Evolutionary conservation across 1,284 basidiomycete species (phyloP), one percentile per base, ranked within the genome.

Genomic region (Neotropicomus parvogracilis): DNA sequence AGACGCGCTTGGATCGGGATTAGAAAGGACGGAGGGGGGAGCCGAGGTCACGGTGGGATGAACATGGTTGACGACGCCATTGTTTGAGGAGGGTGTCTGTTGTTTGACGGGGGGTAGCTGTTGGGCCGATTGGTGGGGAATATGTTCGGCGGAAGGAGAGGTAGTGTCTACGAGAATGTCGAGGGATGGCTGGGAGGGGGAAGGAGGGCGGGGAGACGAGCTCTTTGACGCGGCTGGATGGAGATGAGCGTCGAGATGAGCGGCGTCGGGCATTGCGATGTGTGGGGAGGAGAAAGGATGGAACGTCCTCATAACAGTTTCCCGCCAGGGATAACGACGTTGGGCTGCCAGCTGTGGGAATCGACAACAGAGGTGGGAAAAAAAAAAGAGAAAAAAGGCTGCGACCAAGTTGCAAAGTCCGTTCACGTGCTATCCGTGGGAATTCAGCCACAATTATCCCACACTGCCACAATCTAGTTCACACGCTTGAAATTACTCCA

Each of bases 1-100:
- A 34, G 85, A 83, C 38, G 69, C 77, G 72, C 71, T 75, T 52
- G 73, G 79, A 62, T 75, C 78, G 41, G 75, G 63, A 60, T 69
- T 67, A 49, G 71, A 66, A 50, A 70, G 63, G 53, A 60, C 58
- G 40, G 70, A 71, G 34, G 69, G 64, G 32, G 66, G 55, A 40
- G 68, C 61, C 46, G 66, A 57, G 40, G 70, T 57, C 49, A 65
- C 55, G 50, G 69, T 50, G 31, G 70, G 63, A 27, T 70, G 71
- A 20, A 68, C 46, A 55, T 62, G 59, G 62, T 62, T 43, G 51
- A 56, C 36, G 63, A 59, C 29, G 41, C 57, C 66, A 44, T 66
- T 68, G 20, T 57, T 59, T 32, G 40, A 19, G 12, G 59, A 49
- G 20, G 64, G 17, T 9, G 52, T 43, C 1, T 60, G 65, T 5